Conservation (phyloP, 164 flowering plant genomes). For the Platanus orientalis region DNA sequence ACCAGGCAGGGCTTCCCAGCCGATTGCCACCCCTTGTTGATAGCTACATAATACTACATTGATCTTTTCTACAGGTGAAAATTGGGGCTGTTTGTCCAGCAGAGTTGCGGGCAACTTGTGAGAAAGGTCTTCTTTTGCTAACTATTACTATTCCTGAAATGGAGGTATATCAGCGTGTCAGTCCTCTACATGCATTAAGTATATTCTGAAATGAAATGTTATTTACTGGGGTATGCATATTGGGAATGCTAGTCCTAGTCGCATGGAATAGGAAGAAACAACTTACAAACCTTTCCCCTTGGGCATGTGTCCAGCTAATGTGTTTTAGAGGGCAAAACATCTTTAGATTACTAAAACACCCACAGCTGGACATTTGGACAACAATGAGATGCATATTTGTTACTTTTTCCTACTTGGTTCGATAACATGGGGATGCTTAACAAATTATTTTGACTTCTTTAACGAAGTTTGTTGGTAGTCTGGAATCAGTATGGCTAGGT, state of each 20-base stretch:
- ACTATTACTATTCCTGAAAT: conserved; percentile 95
- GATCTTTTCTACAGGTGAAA: conserved; percentile 47
- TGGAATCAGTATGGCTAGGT: not conserved
- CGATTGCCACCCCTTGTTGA: not conserved
- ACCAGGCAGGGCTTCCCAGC: too few species aligned
- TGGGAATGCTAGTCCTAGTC: too few species aligned
- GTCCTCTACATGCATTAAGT: not conserved
- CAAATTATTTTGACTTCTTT: not conserved
- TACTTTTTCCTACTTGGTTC: too few species aligned
- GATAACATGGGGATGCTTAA: too few species aligned
- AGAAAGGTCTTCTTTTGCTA: conserved; percentile 83
- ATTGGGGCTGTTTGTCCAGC: conserved; percentile 41
- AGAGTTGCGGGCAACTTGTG: conserved; percentile 68
- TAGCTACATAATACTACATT: not conserved
- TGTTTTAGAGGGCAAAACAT: too few species aligned
- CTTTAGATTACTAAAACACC: too few species aligned
- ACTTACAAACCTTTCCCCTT: too few species aligned
- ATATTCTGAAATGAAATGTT: not conserved
- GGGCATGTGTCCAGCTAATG: not conserved
- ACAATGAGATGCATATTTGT: not conserved
- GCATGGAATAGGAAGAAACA: too few species aligned
- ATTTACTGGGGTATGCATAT: not conserved
- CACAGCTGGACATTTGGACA: not conserved
- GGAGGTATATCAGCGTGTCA: conserved; percentile 56
- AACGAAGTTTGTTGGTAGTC: not conserved